phyloP scores from a whole-genome alignment of 805 yeast genomes.

The Saccharomycopsis sp. region DNA sequence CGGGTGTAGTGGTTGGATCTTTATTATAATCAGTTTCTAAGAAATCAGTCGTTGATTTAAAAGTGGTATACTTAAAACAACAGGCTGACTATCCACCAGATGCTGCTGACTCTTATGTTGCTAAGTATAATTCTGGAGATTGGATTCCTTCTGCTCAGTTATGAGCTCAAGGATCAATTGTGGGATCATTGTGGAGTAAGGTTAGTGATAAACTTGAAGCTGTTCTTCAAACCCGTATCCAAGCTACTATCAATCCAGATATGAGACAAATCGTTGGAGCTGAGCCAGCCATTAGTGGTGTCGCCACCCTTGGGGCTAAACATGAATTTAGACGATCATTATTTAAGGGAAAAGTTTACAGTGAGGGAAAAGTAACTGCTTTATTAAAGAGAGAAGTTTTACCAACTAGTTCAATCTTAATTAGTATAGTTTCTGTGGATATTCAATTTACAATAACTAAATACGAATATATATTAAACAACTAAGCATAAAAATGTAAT shows the following conservation, averaged over 20 bases:
- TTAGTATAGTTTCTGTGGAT: too few relatives aligned
- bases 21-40: conserved; percentile 82
- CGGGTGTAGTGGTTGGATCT: conserved; percentile 91
- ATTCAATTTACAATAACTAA: too few relatives aligned
- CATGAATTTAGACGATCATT: conserved; percentile 95
- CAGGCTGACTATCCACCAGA: conserved; percentile 74
- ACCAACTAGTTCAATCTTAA: conserved; percentile 81
- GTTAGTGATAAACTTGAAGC: conserved; percentile 91
- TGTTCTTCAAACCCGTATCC: conserved; percentile 78
- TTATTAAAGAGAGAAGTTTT: conserved; percentile 87
- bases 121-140: conserved; percentile 69
- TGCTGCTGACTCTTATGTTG: conserved; percentile 80
- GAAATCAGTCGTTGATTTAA: conserved; percentile 79
- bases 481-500: too few relatives aligned
- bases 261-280: conserved; percentile 73
- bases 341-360: conserved; percentile 90
- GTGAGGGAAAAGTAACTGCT: conserved; percentile 82
- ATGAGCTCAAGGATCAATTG: conserved; percentile 84
- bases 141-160: conserved; percentile 94
- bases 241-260: conserved; percentile 65
- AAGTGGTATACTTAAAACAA: conserved; percentile 71
- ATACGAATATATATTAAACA: too few relatives aligned
- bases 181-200: conserved; percentile 89
- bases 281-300: conserved; percentile 81
- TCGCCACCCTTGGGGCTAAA: conserved; percentile 91